These are phyloP conservation scores for Leccinum fuscescens DNA, from an alignment of 1,284 basidiomycete genomes.

Conservation along the genomic window DNA sequence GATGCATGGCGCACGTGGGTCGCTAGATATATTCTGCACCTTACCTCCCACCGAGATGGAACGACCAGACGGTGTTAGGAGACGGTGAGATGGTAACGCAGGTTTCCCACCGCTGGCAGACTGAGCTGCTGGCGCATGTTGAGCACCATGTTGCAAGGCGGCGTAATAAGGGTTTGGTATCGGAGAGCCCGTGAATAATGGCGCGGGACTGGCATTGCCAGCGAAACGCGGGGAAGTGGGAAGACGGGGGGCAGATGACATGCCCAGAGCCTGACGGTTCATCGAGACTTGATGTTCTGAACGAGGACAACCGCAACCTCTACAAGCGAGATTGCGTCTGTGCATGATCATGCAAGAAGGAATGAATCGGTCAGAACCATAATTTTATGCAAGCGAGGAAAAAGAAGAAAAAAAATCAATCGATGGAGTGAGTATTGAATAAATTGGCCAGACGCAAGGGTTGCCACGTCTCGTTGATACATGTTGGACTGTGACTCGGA, in stretches of 20 bases:
- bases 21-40: slow-evolving; percentile 71
- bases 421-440: not conserved
- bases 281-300: slow-evolving; percentile 35
- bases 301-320: slow-evolving; percentile 68
- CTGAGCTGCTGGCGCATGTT: slow-evolving; percentile 18
- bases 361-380: slow-evolving; percentile 44
- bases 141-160: slow-evolving; percentile 11
- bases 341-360: slow-evolving; percentile 43
- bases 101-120: slow-evolving; percentile 26
- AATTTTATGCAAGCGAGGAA: slow-evolving; percentile 24
- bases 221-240: slow-evolving; percentile 45
- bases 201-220: slow-evolving; percentile 10
- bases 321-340: slow-evolving; percentile 72
- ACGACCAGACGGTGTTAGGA: slow-evolving; percentile 76
- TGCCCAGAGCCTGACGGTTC: slow-evolving; percentile 27
- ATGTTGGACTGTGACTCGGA: too few species aligned
- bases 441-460: too few species aligned
- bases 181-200: slow-evolving; percentile 16
- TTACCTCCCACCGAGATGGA: slow-evolving; percentile 69
- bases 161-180: slow-evolving; percentile 29
- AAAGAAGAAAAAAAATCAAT: slow-evolving; percentile 20
- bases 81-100: slow-evolving; percentile 48
- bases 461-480: too few species aligned
- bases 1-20: slow-evolving; percentile 68
- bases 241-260: slow-evolving; percentile 33